Evolutionary conservation across 441 rosid genomes (phyloP).

Genomic region (Hypseocharis bilobata): DNA sequence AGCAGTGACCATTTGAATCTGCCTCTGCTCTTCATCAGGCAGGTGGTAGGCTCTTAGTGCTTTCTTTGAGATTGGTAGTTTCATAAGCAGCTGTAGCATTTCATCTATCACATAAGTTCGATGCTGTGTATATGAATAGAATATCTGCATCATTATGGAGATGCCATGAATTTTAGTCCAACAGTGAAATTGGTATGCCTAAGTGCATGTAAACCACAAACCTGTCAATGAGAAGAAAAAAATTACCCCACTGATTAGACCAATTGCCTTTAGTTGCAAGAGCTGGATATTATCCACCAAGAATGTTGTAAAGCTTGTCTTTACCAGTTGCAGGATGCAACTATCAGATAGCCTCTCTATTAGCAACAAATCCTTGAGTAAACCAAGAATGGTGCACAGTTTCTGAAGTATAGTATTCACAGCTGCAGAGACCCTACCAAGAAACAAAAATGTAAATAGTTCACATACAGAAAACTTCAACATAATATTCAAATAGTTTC

Average conservation of each 20-base stretch:
- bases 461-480: neutral
- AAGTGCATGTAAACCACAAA: conserved; percentile 14
- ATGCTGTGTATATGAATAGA: conserved; percentile 76
- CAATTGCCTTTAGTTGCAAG: conserved; percentile 87
- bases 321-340: conserved; percentile 86
- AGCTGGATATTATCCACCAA: conserved; percentile 95
- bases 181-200: neutral
- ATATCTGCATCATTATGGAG: conserved; percentile 53
- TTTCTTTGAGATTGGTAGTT: conserved; percentile 80
- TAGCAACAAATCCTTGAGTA: conserved; percentile 76
- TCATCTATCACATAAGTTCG: conserved; percentile 80
- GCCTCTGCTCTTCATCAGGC: conserved; percentile 97
- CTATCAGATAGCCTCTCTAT: conserved; percentile 93
- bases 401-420: conserved; percentile 73
- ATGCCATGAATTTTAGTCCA: conserved; percentile 4
- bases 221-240: conserved; percentile 19
- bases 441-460: conserved; percentile 19
- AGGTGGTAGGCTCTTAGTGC: conserved; percentile 75
- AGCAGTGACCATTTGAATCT: conserved; percentile 94
- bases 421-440: conserved; percentile 80
- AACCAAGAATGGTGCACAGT: conserved; percentile 83
- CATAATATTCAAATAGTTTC: conserved; percentile 13
- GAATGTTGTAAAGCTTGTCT: conserved; percentile 76
- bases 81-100: conserved; percentile 76
- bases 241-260: conserved; percentile 72